Evolutionary conservation across 306 rosid species (phyloP).

Genomic region (Dryas drummondii): DNA sequence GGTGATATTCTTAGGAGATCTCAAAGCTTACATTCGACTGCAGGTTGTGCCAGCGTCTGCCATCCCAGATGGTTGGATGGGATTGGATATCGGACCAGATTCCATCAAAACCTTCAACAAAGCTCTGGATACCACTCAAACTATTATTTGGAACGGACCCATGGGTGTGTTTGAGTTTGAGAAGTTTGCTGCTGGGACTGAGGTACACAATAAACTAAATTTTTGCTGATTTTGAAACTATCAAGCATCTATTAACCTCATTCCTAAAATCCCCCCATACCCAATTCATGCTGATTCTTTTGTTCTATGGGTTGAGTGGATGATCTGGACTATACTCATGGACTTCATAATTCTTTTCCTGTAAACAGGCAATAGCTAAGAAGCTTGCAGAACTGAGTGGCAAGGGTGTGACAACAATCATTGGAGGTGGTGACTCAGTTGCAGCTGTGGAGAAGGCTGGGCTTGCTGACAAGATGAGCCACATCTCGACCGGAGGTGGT

Average conservation of each 20-base stretch:
- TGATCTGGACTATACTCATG: no score
- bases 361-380: slow-evolving; percentile 70
- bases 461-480: slow-evolving; percentile 94
- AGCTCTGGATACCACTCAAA: slow-evolving; percentile 69
- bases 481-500: slow-evolving; percentile 97
- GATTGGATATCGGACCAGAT: slow-evolving; percentile 95
- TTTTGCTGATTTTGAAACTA: neutral
- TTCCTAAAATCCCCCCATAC: neutral
- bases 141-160: slow-evolving; percentile 95
- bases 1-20: neutral
- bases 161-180: slow-evolving; percentile 98
- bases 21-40: slow-evolving; percentile 19
- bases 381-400: slow-evolving; percentile 86
- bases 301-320: no score
- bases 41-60: slow-evolving; percentile 78
- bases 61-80: slow-evolving; percentile 98
- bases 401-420: slow-evolving; percentile 87
- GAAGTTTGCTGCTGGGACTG: slow-evolving; percentile 85
- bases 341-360: neutral
- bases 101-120: slow-evolving; percentile 70
- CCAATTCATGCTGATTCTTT: no score
- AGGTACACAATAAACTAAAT: slow-evolving; percentile 37
- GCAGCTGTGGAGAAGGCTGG: slow-evolving; percentile 97
- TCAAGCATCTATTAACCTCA: neutral
- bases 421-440: slow-evolving; percentile 98